Base-by-base conservation (phyloP, 2,329 filamentous ascomycete genomes). In the Fusarium globosum region DNA sequence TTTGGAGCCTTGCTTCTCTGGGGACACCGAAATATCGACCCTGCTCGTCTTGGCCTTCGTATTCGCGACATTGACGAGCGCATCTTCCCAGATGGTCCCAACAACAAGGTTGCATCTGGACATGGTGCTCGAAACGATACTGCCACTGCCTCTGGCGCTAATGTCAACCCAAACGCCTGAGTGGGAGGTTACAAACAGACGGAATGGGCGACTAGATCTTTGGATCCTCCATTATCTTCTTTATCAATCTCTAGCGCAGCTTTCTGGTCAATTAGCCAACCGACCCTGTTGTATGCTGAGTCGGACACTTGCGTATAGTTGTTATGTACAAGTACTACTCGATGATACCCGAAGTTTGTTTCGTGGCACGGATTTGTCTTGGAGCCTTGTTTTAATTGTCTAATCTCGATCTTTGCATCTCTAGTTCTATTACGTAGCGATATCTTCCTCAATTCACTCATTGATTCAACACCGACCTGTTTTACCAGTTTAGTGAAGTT, bases 1-100 rank as follows among this genome's bases (percentile, higher is more conserved):
- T 93, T 93, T 72, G 89, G 89, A 21, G 83, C 85, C 18, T 77
- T 92, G 2, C 84, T 93, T 2, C 82, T 93, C 56, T 89, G 84
- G 82, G 89, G 90, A 2, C 91, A 92, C 79, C 85, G 89, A 52
- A 88, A 88, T 72, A 92, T 92, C 57, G 86, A 89, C 51, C 88
- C 89, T 15, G 81, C 84, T 10, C 81, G 84, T 20, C 82, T 93
- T 18, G 90, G 90, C 12, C 82, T 91, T 12, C 70, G 79, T 45
- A 81, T 85, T 20, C 80, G 81, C 14, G 75, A 79, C 16, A 21
- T 74, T 13, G 57, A 56, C 6, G 68, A 74, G 48, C 60, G 51
- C 0, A 59, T 65, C 4, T 33, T 58, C 9, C 69, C 59, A 3
- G 69, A 72, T 2, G 69, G 69, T 4, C 65, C 67, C 28, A 49